Percentiles rank a stretch among this genome's conserved stretches.
phyloP scores from a whole-genome alignment of 192 early-diverging fungal species.

The Backusella tuberculispora region DNA sequence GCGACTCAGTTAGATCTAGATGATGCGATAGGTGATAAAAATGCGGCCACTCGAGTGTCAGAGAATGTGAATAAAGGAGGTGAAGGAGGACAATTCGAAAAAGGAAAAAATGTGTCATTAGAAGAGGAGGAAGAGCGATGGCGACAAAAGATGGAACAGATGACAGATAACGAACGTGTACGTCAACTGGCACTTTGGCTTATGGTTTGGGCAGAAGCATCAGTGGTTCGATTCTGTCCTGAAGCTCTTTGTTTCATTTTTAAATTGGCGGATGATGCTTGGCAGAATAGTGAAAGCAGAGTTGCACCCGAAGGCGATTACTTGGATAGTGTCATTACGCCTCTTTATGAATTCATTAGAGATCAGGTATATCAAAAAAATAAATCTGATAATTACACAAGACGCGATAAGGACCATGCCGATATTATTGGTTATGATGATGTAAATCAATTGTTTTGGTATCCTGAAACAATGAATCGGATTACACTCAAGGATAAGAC shows the following conservation, averaged over 20 bases:
- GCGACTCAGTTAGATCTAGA: slow-evolving; percentile 70
- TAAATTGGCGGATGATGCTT: slow-evolving; percentile 72
- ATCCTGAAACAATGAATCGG: slow-evolving; percentile 50
- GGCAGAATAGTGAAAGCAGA: slow-evolving; percentile 49
- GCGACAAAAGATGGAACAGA: slow-evolving; percentile 70
- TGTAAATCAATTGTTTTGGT: slow-evolving; percentile 88
- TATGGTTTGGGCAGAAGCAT: slow-evolving; percentile 81
- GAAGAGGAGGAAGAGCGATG: slow-evolving; percentile 60
- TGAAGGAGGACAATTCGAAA: neutral
- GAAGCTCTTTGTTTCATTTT: slow-evolving; percentile 83
- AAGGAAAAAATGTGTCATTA: slow-evolving; percentile 28
- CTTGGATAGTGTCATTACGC: slow-evolving; percentile 68
- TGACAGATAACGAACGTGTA: slow-evolving; percentile 70
- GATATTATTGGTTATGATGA: slow-evolving; percentile 82
- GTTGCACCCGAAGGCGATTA: slow-evolving; percentile 70
- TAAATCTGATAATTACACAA: slow-evolving; percentile 64
- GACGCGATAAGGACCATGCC: slow-evolving; percentile 77
- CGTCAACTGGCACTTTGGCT: slow-evolving; percentile 78
- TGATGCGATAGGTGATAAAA: slow-evolving; percentile 47
- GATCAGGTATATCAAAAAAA: slow-evolving; percentile 73
- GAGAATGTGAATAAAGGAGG: slow-evolving; percentile 1
- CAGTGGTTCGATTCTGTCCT: slow-evolving; percentile 71
- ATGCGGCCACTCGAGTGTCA: slow-evolving; percentile 20
- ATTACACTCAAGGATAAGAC: slow-evolving; percentile 60
- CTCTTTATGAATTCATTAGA: slow-evolving; percentile 75